Evolutionary conservation across 805 yeast genomes (phyloP).

Genomic region (Starmerella potacharoeniae): DNA sequence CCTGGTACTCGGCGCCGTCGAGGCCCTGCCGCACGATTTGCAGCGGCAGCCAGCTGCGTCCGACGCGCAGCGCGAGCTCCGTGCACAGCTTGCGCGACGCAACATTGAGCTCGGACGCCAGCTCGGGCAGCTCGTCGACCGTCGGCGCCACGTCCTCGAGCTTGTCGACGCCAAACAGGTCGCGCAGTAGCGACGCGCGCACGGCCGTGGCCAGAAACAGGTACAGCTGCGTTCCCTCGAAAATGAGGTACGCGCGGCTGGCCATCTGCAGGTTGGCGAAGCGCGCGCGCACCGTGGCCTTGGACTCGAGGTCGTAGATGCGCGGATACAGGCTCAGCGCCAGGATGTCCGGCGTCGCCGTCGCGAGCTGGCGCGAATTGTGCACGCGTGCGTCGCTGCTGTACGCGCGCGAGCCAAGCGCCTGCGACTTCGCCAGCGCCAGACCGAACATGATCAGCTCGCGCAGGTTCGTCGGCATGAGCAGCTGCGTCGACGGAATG

Average conservation of each 20-base stretch:
- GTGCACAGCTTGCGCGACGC: constrained; percentile 55
- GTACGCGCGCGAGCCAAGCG: constrained; percentile 42
- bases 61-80: constrained; percentile 38
- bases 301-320: constrained; percentile 26
- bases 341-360: constrained; percentile 45
- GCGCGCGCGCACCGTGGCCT: constrained; percentile 26
- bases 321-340: constrained; percentile 68
- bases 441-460: constrained; percentile 58
- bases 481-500: constrained; percentile 46
- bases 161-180: constrained; percentile 49
- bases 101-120: constrained; percentile 55
- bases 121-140: constrained; percentile 51
- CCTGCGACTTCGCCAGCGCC: constrained; percentile 56
- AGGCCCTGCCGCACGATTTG: constrained; percentile 53
- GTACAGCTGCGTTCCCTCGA: constrained; percentile 40
- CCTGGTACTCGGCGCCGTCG: constrained; percentile 48
- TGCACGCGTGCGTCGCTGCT: constrained; percentile 52
- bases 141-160: constrained; percentile 39
- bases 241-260: constrained; percentile 60
- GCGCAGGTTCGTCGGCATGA: constrained; percentile 71
- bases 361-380: constrained; percentile 40
- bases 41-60: constrained; percentile 37
- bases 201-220: constrained; percentile 29
- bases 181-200: constrained; percentile 48
- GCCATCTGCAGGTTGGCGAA: constrained; percentile 32